Conservation (phyloP, 2,329 filamentous ascomycete genomes). For the Aquanectria penicillioides region DNA sequence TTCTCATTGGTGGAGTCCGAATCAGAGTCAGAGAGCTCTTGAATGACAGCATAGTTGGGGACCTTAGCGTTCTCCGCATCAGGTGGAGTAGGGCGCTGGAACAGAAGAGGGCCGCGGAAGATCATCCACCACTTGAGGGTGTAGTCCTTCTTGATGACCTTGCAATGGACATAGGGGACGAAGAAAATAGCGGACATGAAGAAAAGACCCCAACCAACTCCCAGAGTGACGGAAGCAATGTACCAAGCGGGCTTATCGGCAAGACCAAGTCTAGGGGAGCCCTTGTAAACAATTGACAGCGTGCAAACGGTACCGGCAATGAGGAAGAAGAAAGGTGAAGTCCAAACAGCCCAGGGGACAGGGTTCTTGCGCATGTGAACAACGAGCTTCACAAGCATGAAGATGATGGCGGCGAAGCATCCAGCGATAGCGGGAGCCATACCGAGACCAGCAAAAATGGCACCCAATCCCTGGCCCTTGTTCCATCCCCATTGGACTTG, state of each 20-base stretch:
- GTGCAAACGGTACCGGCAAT: slow-evolving; percentile 79
- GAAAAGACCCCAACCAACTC: slow-evolving; percentile 68
- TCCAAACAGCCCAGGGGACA: slow-evolving; percentile 77
- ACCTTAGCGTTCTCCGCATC: slow-evolving; percentile 66
- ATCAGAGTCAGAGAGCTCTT: slow-evolving; percentile 66
- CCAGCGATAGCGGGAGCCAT: slow-evolving; percentile 77
- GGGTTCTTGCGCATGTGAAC: slow-evolving; percentile 79
- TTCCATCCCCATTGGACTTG: slow-evolving; percentile 78
- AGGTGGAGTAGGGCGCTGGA: slow-evolving; percentile 65
- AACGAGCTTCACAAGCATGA: slow-evolving; percentile 70
- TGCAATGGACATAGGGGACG: slow-evolving; percentile 74
- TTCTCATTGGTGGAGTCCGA: slow-evolving; percentile 32
- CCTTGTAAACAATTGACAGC: slow-evolving; percentile 83
- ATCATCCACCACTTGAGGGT: slow-evolving; percentile 71
- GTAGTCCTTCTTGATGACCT: slow-evolving; percentile 75
- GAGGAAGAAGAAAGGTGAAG: slow-evolving; percentile 80
- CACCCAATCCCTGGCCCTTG: slow-evolving; percentile 72
- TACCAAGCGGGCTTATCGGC: slow-evolving; percentile 69
- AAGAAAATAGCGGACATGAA: slow-evolving; percentile 75
- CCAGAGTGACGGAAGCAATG: slow-evolving; percentile 73
- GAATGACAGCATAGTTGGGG: slow-evolving; percentile 81
- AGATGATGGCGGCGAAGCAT: slow-evolving; percentile 74
- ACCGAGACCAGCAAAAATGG: slow-evolving; percentile 75
- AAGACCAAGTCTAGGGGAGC: slow-evolving; percentile 63
- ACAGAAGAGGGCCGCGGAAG: slow-evolving; percentile 71